Evolutionary conservation across 768 basidiomycete genomes (phyloP), one percentile per base, ranked within the genome.

Genomic region (Crucibulum laeve): DNA sequence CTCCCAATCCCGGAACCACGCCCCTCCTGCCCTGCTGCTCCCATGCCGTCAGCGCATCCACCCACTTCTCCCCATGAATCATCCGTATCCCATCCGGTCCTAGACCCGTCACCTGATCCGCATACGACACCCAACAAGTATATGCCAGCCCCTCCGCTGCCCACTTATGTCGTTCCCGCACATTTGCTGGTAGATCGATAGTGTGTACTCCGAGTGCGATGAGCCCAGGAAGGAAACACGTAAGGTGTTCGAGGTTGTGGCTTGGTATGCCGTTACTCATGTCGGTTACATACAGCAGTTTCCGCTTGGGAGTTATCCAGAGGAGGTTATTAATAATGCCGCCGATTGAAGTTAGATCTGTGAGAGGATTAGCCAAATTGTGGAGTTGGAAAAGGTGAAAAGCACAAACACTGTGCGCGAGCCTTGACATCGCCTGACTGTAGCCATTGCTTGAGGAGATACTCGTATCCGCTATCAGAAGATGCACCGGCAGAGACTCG

Each of bases 131-230:
- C 54, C 77, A 84, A 54, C 87, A 89, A 13, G 73, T 83, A 51
- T 82, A 74, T 7, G 81, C 79, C 10, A 89, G 67, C 3, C 85
- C 87, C 55, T 80, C 68, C 0, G 87, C 87, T 0, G 82, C 87
- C 77, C 83, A 86, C 39, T 71, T 54, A 54, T 88, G 84, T 15
- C 78, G 59, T 39, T 82, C 59, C 24, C 60, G 63, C 6, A 63
- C 62, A 4, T 57, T 47, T 2, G 51, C 42, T 0, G 64, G 38
- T 11, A 73, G 62, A 32, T 61, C 57, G 13, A 82, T 68, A 3
- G 70, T 71, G 44, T 74, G 62, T 2, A 70, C 76, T n/a, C 82
- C 84, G 4, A 85, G 71, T 0, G 80, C 78, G 38, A 87, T 67
- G 15, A 83, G 61, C 1, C 83, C 83, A 0, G 82, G 79, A 28